A percentile compares a stretch with the other conserved stretches of the same genome.
phyloP scores from a whole-genome alignment of 805 yeast genomes.

The Starmerella stellata region DNA sequence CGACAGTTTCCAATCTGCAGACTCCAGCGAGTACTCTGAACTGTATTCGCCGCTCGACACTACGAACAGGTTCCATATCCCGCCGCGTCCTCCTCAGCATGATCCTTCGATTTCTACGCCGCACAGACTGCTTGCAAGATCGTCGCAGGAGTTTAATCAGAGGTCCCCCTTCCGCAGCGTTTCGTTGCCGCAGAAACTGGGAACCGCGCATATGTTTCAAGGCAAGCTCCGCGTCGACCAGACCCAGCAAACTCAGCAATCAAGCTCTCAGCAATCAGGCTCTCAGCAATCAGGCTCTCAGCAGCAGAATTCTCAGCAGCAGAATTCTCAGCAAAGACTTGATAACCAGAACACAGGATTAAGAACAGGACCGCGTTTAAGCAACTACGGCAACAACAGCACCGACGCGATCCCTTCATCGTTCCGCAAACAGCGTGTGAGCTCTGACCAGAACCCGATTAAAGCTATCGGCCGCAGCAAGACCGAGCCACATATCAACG shows the following conservation, averaged over 20 bases:
- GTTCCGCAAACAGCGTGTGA: neutral
- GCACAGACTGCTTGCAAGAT: neutral
- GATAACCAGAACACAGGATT: too few relatives aligned
- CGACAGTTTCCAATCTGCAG: too few relatives aligned
- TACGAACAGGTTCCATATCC: too few relatives aligned
- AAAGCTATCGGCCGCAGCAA: slow-evolving; percentile 4
- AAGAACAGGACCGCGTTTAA: too few relatives aligned
- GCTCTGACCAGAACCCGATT: neutral
- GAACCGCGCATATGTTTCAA: neutral
- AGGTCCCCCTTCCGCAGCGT: slow-evolving; percentile 4
- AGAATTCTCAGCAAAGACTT: too few relatives aligned
- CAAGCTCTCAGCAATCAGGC: too few relatives aligned
- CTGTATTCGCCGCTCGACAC: too few relatives aligned
- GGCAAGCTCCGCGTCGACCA: neutral
- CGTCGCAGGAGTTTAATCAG: neutral
- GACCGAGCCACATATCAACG: slow-evolving; percentile 3
- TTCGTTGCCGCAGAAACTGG: slow-evolving; percentile 9
- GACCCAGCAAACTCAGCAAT: too few relatives aligned
- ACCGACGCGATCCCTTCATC: neutral
- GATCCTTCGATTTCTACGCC: neutral
- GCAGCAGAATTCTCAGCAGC: too few relatives aligned
- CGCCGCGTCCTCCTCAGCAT: neutral
- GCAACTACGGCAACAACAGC: neutral
- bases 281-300: too few relatives aligned
- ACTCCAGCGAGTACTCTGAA: too few relatives aligned